Evolutionary conservation across 768 basidiomycete genomes (phyloP).

Genomic region (Russula sp.): DNA sequence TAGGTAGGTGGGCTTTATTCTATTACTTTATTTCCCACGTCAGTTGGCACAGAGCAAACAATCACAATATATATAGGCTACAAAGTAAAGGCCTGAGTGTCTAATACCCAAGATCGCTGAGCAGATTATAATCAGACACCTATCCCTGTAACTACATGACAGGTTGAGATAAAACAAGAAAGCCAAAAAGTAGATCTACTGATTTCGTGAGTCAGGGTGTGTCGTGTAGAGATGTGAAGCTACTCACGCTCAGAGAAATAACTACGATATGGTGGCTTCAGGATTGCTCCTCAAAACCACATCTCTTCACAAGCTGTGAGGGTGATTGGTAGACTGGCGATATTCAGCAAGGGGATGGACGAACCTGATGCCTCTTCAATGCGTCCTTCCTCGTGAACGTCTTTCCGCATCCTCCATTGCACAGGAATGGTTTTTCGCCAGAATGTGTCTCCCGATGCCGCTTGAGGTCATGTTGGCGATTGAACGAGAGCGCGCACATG

Average conservation of each 20-base stretch:
- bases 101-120: slow-evolving; percentile 8
- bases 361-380: slow-evolving; percentile 76
- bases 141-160: background rate
- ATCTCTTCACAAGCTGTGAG: slow-evolving; percentile 64
- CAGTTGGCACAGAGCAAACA: background rate
- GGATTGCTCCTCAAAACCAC: slow-evolving; percentile 58
- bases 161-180: slow-evolving; percentile 4
- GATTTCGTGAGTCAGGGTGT: slow-evolving; percentile 4
- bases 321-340: background rate
- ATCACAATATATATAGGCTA: slow-evolving; percentile 21
- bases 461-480: slow-evolving; percentile 79
- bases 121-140: slow-evolving; percentile 18
- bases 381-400: slow-evolving; percentile 85
- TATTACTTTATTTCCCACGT: slow-evolving; percentile 15
- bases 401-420: slow-evolving; percentile 80
- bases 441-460: slow-evolving; percentile 80
- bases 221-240: background rate
- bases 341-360: slow-evolving; percentile 19
- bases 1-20: slow-evolving; percentile 9
- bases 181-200: background rate
- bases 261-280: slow-evolving; percentile 13
- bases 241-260: slow-evolving; percentile 10
- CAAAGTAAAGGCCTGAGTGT: slow-evolving; percentile 13
- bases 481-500: slow-evolving; percentile 75
- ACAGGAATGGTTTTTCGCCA: slow-evolving; percentile 76